Evolutionary conservation across 768 basidiomycete genomes (phyloP).

Genomic region (Boletus sensibilis): DNA sequence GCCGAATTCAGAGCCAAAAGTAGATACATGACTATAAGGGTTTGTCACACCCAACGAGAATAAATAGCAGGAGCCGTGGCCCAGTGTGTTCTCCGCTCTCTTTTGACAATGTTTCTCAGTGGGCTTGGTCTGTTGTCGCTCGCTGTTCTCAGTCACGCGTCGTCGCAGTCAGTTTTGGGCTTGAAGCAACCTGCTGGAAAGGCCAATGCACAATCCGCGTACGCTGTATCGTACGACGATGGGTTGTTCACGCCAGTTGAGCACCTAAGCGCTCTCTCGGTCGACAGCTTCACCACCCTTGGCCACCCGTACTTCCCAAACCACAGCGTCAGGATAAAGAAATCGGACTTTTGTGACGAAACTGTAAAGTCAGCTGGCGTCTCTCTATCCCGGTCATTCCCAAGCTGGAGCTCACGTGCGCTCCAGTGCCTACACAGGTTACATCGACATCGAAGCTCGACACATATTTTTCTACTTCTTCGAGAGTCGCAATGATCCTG

Average conservation of each 20-base stretch:
- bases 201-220: conserved; percentile 1
- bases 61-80: background rate
- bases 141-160: conserved; percentile 13
- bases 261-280: conserved; percentile 28
- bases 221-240: conserved; percentile 22
- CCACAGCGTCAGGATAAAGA: conserved; percentile 43
- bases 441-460: conserved; percentile 63
- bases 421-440: conserved; percentile 58
- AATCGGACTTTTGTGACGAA: conserved; percentile 38
- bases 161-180: conserved; percentile 21
- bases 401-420: background rate
- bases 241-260: conserved; percentile 37
- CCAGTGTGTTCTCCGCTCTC: background rate
- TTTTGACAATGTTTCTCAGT: conserved; percentile 8
- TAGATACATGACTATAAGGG: background rate
- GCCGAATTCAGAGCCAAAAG: background rate
- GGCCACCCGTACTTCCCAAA: conserved; percentile 45
- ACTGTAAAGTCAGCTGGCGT: conserved; percentile 35
- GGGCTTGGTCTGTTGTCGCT: conserved; percentile 20
- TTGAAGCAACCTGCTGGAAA: conserved; percentile 2
- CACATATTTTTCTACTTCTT: conserved; percentile 78
- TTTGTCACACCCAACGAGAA: background rate
- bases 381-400: background rate
- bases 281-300: conserved; percentile 37
- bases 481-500: conserved; percentile 60